A percentile compares a stretch with the other conserved stretches of the same genome.
phyloP scores from a whole-genome alignment of 2,329 filamentous ascomycete species.

The Cryphonectria naterciae region DNA sequence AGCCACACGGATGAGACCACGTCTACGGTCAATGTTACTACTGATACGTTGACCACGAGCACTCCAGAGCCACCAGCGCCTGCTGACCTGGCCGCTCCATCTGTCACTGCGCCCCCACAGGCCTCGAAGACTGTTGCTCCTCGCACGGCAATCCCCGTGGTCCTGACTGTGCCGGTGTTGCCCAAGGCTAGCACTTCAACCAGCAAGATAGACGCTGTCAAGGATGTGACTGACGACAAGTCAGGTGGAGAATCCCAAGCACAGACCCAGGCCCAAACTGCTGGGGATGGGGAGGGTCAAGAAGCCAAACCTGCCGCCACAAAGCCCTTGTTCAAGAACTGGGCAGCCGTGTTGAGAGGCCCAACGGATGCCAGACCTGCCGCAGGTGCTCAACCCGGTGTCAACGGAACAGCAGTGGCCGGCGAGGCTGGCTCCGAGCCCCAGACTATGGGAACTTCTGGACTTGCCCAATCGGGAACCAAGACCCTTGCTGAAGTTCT shows the following conservation, averaged over 20 bases:
- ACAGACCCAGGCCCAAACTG: background rate
- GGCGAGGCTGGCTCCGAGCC: constrained; percentile 31
- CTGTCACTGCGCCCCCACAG: constrained; percentile 35
- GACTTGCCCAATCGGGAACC: constrained; percentile 50
- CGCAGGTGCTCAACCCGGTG: constrained; percentile 29
- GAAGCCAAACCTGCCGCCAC: constrained; percentile 33
- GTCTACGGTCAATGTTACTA: constrained; percentile 18
- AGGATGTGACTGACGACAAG: constrained; percentile 32
- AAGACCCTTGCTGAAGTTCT: constrained; percentile 78
- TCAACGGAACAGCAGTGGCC: constrained; percentile 35
- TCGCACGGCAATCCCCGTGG: constrained; percentile 45
- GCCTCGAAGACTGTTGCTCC: constrained; percentile 36
- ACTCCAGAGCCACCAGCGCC: constrained; percentile 17
- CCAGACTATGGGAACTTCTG: constrained; percentile 34
- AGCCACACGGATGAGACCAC: constrained; percentile 18
- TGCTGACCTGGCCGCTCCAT: constrained; percentile 9
- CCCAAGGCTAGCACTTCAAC: constrained; percentile 41
- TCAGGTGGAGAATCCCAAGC: constrained; percentile 27
- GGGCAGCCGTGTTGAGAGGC: constrained; percentile 25
- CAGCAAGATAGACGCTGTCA: constrained; percentile 31
- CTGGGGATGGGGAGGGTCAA: constrained; percentile 24
- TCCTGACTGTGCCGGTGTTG: constrained; percentile 52
- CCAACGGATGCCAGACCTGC: constrained; percentile 32
- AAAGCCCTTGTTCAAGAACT: constrained; percentile 32
- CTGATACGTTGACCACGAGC: constrained; percentile 22